Percentiles rank a stretch among this genome's conserved stretches.
phyloP scores from a whole-genome alignment of 2,329 filamentous ascomycete genomes.

The Penicillium sp. region DNA sequence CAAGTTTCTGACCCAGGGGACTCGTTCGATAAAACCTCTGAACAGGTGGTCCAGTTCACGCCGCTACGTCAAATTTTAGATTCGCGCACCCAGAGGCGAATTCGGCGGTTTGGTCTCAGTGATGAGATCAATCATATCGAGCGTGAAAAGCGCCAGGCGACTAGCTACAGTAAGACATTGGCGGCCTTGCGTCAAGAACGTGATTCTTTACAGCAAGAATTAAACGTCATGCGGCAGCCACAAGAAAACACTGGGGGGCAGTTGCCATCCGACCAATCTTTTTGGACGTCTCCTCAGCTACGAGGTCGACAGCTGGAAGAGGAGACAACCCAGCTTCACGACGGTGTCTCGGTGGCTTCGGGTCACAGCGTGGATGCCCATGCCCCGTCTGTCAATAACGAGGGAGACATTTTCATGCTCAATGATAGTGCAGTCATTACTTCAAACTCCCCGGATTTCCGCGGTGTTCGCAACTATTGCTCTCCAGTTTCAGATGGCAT shows the following conservation, averaged over 20 bases:
- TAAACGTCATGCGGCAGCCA: conserved; percentile 21
- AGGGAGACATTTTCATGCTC: conserved; percentile 29
- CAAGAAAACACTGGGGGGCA: conserved; percentile 6
- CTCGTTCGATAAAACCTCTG: conserved; percentile 19
- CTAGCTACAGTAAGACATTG: conserved; percentile 27
- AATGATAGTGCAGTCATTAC: conserved; percentile 32
- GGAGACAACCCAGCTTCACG: conserved; percentile 19
- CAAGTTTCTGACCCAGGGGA: conserved; percentile 22
- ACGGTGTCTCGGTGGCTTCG: conserved; percentile 20
- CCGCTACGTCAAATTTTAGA: conserved; percentile 46
- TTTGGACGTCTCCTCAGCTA: conserved; percentile 17
- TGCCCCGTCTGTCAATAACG: conserved; percentile 5
- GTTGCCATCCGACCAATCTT: conserved; percentile 14
- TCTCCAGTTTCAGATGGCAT: conserved; percentile 19
- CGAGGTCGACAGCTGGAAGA: conserved; percentile 21
- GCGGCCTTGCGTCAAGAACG: conserved; percentile 27
- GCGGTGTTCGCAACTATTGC: conserved; percentile 12
- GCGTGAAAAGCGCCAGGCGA: conserved; percentile 37
- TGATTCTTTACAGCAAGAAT: conserved; percentile 28
- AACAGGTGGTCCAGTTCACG: conserved; percentile 44
- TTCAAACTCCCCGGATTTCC: conserved; percentile 34
- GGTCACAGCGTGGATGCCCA: conserved; percentile 3
- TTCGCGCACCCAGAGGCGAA: conserved; percentile 42
- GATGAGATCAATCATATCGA: conserved; percentile 48
- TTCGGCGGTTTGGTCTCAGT: conserved; percentile 46